Conservation (phyloP, 768 basidiomycete genomes). For the Thelephora aurantiotincta region DNA sequence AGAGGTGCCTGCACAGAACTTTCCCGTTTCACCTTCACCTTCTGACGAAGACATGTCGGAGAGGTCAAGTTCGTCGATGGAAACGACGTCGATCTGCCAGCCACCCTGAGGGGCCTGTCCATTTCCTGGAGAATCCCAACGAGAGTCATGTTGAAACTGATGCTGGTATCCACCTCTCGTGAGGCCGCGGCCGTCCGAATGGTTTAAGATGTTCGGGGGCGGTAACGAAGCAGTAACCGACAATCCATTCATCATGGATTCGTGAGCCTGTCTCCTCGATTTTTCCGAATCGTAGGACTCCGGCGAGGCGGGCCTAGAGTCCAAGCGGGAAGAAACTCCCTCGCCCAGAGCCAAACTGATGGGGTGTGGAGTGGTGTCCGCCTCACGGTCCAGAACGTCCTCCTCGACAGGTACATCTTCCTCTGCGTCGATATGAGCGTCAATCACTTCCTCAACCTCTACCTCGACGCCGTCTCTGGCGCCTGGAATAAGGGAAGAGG, state of each 20-base stretch:
- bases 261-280: background rate
- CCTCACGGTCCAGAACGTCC: background rate
- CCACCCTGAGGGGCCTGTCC: background rate
- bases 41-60: conserved; percentile 60
- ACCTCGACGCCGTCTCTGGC: no score
- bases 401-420: conserved; percentile 1
- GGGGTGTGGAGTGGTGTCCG: background rate
- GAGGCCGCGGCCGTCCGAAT: no score
- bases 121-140: background rate
- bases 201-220: no score
- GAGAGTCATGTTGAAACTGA: no score
- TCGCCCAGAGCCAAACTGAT: no score
- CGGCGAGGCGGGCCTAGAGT: no score
- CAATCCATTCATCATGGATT: background rate
- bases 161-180: no score
- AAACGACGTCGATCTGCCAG: conserved; percentile 59
- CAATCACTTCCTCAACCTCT: no score
- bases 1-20: background rate
- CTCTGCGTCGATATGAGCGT: background rate
- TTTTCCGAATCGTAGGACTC: background rate
- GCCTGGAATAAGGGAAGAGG: no score
- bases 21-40: background rate
- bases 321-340: no score
- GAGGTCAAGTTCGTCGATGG: conserved; percentile 69
- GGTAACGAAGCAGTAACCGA: no score